These are phyloP conservation scores for Omphalotus guepiniiformis DNA, from an alignment of 768 basidiomycete species.

Conservation along the genomic window DNA sequence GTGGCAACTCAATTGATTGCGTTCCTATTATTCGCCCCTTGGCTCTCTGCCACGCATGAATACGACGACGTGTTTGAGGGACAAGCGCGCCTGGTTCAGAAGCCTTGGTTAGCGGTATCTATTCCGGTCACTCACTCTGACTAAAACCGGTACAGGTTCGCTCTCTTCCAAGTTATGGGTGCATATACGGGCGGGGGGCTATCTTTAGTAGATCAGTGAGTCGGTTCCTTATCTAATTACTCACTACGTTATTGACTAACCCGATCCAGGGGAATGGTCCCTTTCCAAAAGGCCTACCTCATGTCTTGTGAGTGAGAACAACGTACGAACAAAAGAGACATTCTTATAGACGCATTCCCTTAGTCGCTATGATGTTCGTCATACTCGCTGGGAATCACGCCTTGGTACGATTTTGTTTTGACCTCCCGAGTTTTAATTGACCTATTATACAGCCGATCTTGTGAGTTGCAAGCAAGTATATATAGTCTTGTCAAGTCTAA, in stretches of 20 bases:
- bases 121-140: neutral
- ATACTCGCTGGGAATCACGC: conserved; percentile 80
- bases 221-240: neutral
- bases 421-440: neutral
- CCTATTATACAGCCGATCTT: conserved; percentile 46
- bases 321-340: too few species aligned
- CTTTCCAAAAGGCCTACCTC: conserved; percentile 61
- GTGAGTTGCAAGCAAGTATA: too few species aligned
- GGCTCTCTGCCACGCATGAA: conserved; percentile 40
- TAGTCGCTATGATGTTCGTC: conserved; percentile 51
- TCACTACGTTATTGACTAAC: conserved; percentile 1
- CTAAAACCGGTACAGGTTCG: conserved; percentile 27
- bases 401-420: conserved; percentile 40
- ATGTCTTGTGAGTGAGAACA: conserved; percentile 44
- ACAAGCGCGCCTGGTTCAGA: conserved; percentile 49
- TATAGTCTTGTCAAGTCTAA: too few species aligned
- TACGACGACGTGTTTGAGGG: conserved; percentile 45
- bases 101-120: conserved; percentile 46
- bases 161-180: conserved; percentile 40
- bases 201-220: conserved; percentile 57
- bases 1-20: conserved; percentile 50
- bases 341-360: too few species aligned
- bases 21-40: conserved; percentile 59
- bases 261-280: conserved; percentile 53
- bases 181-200: conserved; percentile 70